Evolutionary conservation across 2,329 filamentous ascomycete genomes (phyloP).

Genomic region (Ophiocordyceps camponoti-saundersi): DNA sequence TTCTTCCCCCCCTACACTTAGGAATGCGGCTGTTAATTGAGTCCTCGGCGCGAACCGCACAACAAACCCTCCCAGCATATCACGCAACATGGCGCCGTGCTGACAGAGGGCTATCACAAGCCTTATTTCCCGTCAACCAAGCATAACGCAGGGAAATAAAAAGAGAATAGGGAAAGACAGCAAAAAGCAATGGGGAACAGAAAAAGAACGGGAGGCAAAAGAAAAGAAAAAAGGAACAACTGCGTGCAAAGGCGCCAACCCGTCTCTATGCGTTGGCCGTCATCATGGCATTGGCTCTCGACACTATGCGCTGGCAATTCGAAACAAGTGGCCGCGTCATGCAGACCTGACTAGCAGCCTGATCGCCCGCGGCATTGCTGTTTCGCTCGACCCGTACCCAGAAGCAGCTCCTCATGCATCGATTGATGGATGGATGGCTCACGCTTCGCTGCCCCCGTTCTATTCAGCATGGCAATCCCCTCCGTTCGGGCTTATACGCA

Average conservation of each 20-base stretch:
- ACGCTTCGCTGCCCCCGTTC: not conserved
- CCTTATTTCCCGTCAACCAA: too few relatives aligned
- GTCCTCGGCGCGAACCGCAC: not conserved
- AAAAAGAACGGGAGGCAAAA: too few relatives aligned
- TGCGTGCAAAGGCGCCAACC: too few relatives aligned
- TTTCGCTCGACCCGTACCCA: not conserved
- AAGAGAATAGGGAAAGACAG: too few relatives aligned
- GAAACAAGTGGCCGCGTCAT: constrained; percentile 1
- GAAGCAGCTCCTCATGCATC: not conserved
- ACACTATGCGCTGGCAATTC: constrained; percentile 1
- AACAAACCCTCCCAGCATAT: not conserved
- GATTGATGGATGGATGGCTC: too few relatives aligned
- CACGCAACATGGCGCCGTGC: too few relatives aligned
- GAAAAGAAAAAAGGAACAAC: too few relatives aligned
- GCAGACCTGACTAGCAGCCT: not conserved
- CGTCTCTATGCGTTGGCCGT: too few relatives aligned
- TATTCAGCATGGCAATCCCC: not conserved
- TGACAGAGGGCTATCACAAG: too few relatives aligned
- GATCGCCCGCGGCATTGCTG: too few relatives aligned
- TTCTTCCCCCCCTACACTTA: not conserved
- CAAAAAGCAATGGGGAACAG: too few relatives aligned
- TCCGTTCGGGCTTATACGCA: not conserved
- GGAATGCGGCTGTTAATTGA: not conserved
- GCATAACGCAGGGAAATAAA: too few relatives aligned
- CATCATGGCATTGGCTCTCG: not conserved